phyloP scores from a whole-genome alignment of 2,329 filamentous ascomycete genomes.

The Aspergillus spinulosporus region DNA sequence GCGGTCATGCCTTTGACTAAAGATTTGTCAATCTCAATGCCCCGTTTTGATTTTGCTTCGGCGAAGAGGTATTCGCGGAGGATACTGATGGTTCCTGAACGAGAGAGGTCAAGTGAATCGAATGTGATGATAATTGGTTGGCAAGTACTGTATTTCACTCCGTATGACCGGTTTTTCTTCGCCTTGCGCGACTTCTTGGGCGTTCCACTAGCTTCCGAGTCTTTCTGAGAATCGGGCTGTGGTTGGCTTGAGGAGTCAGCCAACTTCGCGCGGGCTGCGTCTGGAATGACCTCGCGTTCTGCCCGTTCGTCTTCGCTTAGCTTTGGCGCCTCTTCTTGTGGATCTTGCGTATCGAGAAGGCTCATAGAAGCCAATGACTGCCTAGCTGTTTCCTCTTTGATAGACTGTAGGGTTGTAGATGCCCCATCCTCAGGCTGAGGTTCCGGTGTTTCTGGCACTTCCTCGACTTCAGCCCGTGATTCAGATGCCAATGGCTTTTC shows the following conservation, averaged over 20 bases:
- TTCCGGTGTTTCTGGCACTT: slow-evolving; percentile 33
- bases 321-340: slow-evolving; percentile 2
- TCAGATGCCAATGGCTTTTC: slow-evolving; percentile 12
- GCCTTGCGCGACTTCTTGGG: slow-evolving; percentile 22
- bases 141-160: slow-evolving; percentile 49
- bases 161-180: slow-evolving; percentile 30
- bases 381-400: slow-evolving; percentile 28
- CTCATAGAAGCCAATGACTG: slow-evolving; percentile 33
- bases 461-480: slow-evolving; percentile 24
- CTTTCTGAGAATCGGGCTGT: slow-evolving; percentile 14
- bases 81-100: slow-evolving; percentile 63
- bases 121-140: slow-evolving; percentile 77
- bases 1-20: slow-evolving; percentile 65
- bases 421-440: slow-evolving; percentile 2
- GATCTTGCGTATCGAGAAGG: slow-evolving; percentile 24
- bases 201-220: slow-evolving; percentile 17
- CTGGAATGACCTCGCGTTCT: slow-evolving; percentile 32
- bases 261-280: slow-evolving; percentile 19
- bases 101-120: slow-evolving; percentile 73
- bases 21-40: slow-evolving; percentile 47
- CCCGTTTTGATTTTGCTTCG: slow-evolving; percentile 68
- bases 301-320: slow-evolving; percentile 28
- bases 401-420: slow-evolving; percentile 10
- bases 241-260: slow-evolving; percentile 18
- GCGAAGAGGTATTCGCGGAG: slow-evolving; percentile 75